Evolutionary conservation across 148 eudicot genomes (phyloP).

Genomic region (Arbutus unedo): DNA sequence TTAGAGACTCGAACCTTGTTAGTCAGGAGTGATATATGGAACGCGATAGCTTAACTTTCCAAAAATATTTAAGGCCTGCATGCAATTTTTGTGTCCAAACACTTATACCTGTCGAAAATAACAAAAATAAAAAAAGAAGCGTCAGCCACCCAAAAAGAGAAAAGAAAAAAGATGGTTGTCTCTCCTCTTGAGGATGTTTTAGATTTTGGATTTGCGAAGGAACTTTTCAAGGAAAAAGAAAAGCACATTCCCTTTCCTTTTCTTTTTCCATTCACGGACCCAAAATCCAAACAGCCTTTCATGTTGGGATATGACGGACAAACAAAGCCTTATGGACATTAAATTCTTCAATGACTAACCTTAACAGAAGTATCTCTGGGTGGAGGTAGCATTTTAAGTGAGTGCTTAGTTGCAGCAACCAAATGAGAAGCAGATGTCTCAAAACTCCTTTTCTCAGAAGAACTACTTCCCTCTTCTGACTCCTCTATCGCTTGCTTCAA

Average conservation of each 20-base stretch:
- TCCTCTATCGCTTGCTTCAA: conserved; percentile 43
- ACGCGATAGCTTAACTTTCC: neutral
- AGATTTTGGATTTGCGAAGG: neutral
- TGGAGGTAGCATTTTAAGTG: conserved; percentile 15
- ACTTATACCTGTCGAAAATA: conserved; percentile 13
- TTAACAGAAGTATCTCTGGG: conserved; percentile 14
- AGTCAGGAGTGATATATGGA: neutral
- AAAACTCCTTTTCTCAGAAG: conserved; percentile 3
- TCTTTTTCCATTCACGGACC: neutral
- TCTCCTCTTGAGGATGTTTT: neutral
- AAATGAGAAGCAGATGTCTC: neutral
- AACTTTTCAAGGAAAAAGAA: too few relatives aligned
- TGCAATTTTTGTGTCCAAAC: neutral
- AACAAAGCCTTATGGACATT: neutral
- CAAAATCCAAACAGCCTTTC: neutral
- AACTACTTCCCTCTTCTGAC: conserved; percentile 27
- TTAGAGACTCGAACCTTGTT: neutral
- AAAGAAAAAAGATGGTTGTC: neutral
- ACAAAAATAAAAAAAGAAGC: neutral
- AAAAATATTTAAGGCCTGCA: neutral
- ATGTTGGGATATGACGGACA: neutral
- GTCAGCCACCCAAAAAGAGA: neutral
- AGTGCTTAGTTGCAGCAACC: conserved; percentile 13
- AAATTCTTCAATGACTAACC: conserved; percentile 6
- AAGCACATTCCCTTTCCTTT: neutral